Evolutionary conservation across 139 green algal species (phyloP).

Genomic region (Eudorina sp.): DNA sequence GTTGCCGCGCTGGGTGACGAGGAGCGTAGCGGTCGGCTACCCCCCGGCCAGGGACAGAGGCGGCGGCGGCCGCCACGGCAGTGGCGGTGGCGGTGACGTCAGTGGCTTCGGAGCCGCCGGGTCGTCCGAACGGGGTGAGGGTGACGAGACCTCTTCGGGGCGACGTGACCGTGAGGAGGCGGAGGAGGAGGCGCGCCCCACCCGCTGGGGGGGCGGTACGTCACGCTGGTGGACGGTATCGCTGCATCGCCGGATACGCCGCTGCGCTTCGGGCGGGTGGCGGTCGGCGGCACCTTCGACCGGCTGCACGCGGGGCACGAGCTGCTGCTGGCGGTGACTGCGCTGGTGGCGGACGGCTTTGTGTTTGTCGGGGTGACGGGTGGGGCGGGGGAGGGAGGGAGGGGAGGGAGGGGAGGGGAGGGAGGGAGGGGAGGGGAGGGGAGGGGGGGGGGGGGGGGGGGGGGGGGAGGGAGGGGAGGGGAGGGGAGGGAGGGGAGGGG

Average conservation of each 20-base stretch:
- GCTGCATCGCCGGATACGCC: background rate
- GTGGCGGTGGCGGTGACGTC: background rate
- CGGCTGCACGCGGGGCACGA: conserved; percentile 93
- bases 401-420: background rate
- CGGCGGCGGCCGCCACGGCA: background rate
- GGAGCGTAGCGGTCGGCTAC: no score
- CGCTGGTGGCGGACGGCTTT: conserved; percentile 63
- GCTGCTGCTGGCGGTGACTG: conserved; percentile 87
- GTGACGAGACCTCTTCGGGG: background rate
- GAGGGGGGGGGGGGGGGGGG: background rate
- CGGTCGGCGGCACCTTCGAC: conserved; percentile 95
- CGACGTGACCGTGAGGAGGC: no score
- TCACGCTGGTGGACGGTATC: conserved; percentile 8
- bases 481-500: background rate
- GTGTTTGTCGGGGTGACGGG: conserved; percentile 88
- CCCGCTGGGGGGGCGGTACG: background rate
- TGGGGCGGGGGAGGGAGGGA: conserved; percentile 33
- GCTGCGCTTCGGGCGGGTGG: conserved; percentile 77
- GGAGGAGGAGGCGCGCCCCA: no score
- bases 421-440: background rate
- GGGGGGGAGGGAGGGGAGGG: background rate
- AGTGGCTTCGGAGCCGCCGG: no score
- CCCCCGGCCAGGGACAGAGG: background rate
- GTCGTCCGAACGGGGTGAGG: no score
- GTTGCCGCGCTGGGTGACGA: background rate